These are phyloP conservation scores for Ballota nigra DNA, from an alignment of 257 asterid genomes.

Conservation along the genomic window DNA sequence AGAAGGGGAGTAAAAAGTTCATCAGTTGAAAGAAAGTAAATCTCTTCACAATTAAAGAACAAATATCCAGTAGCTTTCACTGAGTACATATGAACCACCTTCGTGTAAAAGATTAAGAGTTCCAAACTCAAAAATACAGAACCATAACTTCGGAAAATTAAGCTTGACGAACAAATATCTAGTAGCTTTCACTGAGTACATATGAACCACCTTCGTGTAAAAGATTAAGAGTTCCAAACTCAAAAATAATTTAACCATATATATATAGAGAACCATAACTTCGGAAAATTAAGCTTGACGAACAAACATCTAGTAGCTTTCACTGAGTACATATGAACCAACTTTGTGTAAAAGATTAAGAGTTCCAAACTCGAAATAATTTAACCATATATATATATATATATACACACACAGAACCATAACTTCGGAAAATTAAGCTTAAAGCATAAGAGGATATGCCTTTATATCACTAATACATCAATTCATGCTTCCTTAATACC, in stretches of 20 bases:
- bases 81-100: background rate
- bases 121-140: background rate
- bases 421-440: background rate
- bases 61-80: background rate
- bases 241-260: background rate
- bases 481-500: background rate
- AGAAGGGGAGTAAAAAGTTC: background rate
- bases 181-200: background rate
- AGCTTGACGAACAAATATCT: background rate
- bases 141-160: background rate
- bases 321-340: background rate
- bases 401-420: too few species aligned
- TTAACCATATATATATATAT: background rate
- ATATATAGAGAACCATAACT: background rate
- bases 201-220: background rate
- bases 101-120: background rate
- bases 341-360: background rate
- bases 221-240: background rate
- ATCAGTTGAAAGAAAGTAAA: conserved; percentile 21
- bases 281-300: background rate
- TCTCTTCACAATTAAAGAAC: background rate
- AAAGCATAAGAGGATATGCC: background rate
- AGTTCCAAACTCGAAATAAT: background rate
- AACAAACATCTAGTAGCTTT: background rate
- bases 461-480: background rate